Evolutionary conservation across 768 basidiomycete genomes (phyloP).

Genomic region (Russula griseocarnosa): DNA sequence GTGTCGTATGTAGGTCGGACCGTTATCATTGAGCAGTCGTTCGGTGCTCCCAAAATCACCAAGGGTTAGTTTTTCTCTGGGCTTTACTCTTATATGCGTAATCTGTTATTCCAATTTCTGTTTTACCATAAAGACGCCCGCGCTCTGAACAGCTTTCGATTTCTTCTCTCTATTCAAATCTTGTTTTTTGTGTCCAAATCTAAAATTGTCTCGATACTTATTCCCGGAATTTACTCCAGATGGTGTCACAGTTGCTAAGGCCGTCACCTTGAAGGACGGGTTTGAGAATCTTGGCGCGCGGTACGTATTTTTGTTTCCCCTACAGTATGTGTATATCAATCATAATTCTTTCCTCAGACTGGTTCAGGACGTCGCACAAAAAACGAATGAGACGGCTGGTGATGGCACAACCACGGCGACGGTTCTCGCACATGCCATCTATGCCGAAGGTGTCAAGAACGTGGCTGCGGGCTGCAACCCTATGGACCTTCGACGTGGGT

Average conservation of each 20-base stretch:
- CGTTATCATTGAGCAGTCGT: constrained; percentile 96
- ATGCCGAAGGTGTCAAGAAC: constrained; percentile 98
- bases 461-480: constrained; percentile 99
- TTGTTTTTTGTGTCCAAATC: background rate
- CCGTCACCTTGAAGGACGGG: constrained; percentile 92
- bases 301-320: constrained; percentile 45
- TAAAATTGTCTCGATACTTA: background rate
- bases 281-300: constrained; percentile 98
- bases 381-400: constrained; percentile 95
- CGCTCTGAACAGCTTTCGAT: background rate
- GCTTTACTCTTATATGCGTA: background rate
- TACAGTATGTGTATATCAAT: background rate
- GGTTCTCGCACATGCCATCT: constrained; percentile 94
- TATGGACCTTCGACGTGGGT: constrained; percentile 98
- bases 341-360: constrained; percentile 48
- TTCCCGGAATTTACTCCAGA: constrained; percentile 44
- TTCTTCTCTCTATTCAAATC: background rate
- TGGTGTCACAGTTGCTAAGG: constrained; percentile 97
- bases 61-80: constrained; percentile 55
- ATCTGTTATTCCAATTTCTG: background rate
- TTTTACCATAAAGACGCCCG: background rate
- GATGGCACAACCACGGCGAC: constrained; percentile 99
- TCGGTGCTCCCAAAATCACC: constrained; percentile 90
- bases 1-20: constrained; percentile 63
- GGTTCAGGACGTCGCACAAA: constrained; percentile 91